Evolutionary conservation across 208 protist genomes (phyloP), one percentile per base, ranked within the genome.

Genomic region (Trypanosoma lewisi): DNA sequence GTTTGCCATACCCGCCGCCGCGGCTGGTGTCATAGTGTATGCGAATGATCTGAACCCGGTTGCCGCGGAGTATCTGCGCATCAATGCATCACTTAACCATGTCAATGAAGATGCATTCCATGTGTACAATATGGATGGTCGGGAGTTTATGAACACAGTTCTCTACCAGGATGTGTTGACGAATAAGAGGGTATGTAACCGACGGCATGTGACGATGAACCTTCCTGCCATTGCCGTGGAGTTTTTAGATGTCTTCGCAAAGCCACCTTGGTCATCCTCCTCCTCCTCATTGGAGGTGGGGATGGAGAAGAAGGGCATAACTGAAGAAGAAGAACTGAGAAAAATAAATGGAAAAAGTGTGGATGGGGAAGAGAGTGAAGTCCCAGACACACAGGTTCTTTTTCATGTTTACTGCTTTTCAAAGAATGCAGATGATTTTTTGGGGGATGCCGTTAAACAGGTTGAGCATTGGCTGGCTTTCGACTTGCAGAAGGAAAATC

Each of bases 41-140:
- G 97, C 95, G 17, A 99, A 99, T 73, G 98, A 99, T 69, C 83
- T 99, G 11, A 99, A 99, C 80, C 97, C 97, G 6, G 76, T 68
- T 4, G 93, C 93, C 4, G 85, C 91, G 48, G 80, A 97, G 66
- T 96, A 85, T 53, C 84, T 99, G 72, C 47, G 56, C 27, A 63
- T 89, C 27, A 99, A 99, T 71, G 79, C 73, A 9, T 57, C 74
- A 31, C 54, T 85, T 1, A 99, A 99, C 67, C 82, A 88, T 34
- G 51, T 98, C 4, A 37, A 62, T 0, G 33, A 61, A 2, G 57
- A 55, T n/a, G n/a, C 28, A 11, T 66, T 98, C 42, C 70, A 70
- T 2, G 77, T 85, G 16, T 97, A 73, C 67, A 99, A 98, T 69
- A 73, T 98, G 60, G 98, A 99, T 69, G 98, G 89, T 3, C 78